Evolutionary conservation across 2,329 filamentous ascomycete genomes (phyloP).

Genomic region (Aphanoascus verrucosus): DNA sequence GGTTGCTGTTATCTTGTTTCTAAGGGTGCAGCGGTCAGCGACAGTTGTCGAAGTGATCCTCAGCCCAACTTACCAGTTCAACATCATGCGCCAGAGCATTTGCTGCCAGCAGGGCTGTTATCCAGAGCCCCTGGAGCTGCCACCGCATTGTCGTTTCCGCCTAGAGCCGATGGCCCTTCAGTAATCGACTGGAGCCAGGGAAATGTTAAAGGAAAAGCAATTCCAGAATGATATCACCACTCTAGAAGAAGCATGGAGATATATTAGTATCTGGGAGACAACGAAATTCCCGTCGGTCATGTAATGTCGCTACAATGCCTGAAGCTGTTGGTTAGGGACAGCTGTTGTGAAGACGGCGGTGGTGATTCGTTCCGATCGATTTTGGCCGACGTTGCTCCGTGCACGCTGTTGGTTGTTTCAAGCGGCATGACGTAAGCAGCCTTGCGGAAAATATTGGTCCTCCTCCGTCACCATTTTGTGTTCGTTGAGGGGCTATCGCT

Average conservation of each 20-base stretch:
- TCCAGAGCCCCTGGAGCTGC: conserved; percentile 29
- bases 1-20: conserved; percentile 65
- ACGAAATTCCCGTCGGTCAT: neutral
- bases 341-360: neutral
- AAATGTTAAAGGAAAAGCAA: neutral
- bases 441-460: neutral
- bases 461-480: neutral
- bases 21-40: conserved; percentile 29
- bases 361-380: too few species aligned
- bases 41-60: neutral
- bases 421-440: conserved; percentile 11
- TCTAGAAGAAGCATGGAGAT: neutral
- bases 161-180: neutral
- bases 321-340: neutral
- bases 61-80: conserved; percentile 30
- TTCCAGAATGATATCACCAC: neutral
- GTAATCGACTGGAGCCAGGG: neutral
- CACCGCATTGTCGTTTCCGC: conserved; percentile 28
- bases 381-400: too few species aligned
- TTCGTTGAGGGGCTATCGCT: too few species aligned
- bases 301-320: neutral
- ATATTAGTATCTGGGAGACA: neutral
- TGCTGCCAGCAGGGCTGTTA: conserved; percentile 31
- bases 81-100: conserved; percentile 37
- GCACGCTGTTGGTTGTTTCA: neutral